Conservation (phyloP, 768 basidiomycete genomes). For the Paxillus rubicundulus region DNA sequence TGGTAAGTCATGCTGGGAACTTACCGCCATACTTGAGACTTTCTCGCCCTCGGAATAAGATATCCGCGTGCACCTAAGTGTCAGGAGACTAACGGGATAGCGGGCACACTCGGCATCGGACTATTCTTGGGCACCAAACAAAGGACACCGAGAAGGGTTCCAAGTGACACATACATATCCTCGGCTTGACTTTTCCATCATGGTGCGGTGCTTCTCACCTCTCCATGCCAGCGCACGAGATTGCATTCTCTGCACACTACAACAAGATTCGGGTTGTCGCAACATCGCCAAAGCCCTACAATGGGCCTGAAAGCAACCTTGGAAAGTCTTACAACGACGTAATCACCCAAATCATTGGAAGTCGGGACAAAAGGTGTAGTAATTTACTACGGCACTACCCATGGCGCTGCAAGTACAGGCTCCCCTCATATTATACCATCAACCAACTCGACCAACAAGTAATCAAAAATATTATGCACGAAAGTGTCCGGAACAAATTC, state of each 20-base stretch:
- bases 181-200: neutral
- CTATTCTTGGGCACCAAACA: neutral
- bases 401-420: no score
- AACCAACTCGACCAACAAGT: neutral
- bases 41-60: slow-evolving; percentile 1
- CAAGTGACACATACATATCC: neutral
- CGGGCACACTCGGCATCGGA: neutral
- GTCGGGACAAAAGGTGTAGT: no score
- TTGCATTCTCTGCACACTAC: no score
- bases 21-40: neutral
- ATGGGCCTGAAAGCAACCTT: no score
- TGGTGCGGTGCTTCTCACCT: neutral
- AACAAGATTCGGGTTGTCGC: no score
- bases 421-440: no score
- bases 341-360: no score
- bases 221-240: no score
- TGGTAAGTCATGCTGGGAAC: neutral
- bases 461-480: neutral
- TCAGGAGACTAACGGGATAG: slow-evolving; percentile 7
- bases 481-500: neutral
- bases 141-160: neutral
- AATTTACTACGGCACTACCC: no score
- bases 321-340: no score
- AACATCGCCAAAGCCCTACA: no score
- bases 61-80: neutral